Evolutionary conservation across 2,329 filamentous ascomycete species (phyloP), one percentile per base, ranked within the genome.

Genomic region (Periconia digitata): DNA sequence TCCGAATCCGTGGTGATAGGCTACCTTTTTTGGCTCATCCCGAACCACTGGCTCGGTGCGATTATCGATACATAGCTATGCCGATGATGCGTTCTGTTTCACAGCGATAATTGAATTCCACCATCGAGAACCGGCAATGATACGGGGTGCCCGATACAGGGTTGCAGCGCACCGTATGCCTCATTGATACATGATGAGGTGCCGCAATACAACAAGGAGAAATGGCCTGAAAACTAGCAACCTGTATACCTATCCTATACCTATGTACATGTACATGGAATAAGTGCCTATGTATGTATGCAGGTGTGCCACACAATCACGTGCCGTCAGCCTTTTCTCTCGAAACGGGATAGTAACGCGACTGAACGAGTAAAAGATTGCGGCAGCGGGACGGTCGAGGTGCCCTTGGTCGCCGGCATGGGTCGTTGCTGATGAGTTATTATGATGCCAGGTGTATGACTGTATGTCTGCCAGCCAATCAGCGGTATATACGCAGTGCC

Each of bases 101-200:
- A 43, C 41, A 43, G 29, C 41, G 41, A 43, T 43, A 43, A 43
- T 43, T 43, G 41, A 34, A 35, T 27, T 18, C n/a, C 39, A 17
- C 3, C 13, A 16, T 32, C 27, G 27, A 32, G 27, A 32, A 15
- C 12, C 27, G 27, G 27, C 10, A 10, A 32, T 32, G 27, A 10
- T n/a, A 32, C 27, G 27, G 27, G 10, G 27, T 13, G 27, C n/a
- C 27, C 27, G 27, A 32, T 32, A 12, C 12, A 32, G 27, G 8
- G 27, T 15, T 15, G 12, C 10, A 32, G n/a, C n/a, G n/a, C n/a
- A n/a, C n/a, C n/a, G 3, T 32, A 32, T 32, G 27, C 27, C 27
- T 5, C n/a, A n/a, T n/a, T n/a, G n/a, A n/a, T n/a, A n/a, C n/a
- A n/a, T n/a, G n/a, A n/a, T n/a, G n/a, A n/a, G n/a, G n/a, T n/a